Evolutionary conservation across 306 rosid species (phyloP).

Genomic region (Rosa rugosa): DNA sequence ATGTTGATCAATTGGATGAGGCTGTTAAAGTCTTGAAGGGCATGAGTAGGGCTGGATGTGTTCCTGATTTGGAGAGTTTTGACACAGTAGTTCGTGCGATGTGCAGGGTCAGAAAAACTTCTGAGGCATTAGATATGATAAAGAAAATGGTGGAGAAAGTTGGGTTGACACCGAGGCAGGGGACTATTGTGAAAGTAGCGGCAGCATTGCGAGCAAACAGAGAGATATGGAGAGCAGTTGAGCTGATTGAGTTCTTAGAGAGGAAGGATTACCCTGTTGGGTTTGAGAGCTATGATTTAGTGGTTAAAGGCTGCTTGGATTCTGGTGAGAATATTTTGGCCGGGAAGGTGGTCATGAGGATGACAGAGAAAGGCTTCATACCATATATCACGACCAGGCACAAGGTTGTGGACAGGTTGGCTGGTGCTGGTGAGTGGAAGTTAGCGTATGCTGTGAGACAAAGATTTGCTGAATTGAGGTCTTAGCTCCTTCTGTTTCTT

Average conservation of each 20-base stretch:
- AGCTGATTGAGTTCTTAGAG: constrained; percentile 62
- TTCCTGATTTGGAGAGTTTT: constrained; percentile 69
- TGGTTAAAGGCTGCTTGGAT: constrained; percentile 76
- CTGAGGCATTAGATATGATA: constrained; percentile 45
- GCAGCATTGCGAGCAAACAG: constrained; percentile 56
- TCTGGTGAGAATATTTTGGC: constrained; percentile 65
- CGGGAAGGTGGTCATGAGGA: constrained; percentile 65
- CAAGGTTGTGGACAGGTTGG: constrained; percentile 74
- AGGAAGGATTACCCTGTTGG: constrained; percentile 49
- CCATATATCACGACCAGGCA: constrained; percentile 71
- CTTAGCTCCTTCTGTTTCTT: constrained; percentile 29
- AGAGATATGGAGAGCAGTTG: constrained; percentile 66
- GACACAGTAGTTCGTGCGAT: constrained; percentile 53
- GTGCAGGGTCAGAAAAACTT: constrained; percentile 55
- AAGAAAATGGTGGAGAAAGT: constrained; percentile 51
- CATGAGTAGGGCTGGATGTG: constrained; percentile 70
- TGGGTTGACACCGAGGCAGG: constrained; percentile 48
- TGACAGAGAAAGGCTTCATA: constrained; percentile 51
- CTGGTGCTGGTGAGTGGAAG: constrained; percentile 62
- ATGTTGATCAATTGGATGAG: constrained; percentile 46
- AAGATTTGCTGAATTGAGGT: constrained; percentile 53
- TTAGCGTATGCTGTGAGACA: constrained; percentile 76
- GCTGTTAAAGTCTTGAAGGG: constrained; percentile 55
- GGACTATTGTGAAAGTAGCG: constrained; percentile 43
- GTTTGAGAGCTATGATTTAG: constrained; percentile 76